Evolutionary conservation across 73 alveolate species (phyloP), one percentile per base, ranked within the genome.

Genomic region (Paramecium sonneborni): DNA sequence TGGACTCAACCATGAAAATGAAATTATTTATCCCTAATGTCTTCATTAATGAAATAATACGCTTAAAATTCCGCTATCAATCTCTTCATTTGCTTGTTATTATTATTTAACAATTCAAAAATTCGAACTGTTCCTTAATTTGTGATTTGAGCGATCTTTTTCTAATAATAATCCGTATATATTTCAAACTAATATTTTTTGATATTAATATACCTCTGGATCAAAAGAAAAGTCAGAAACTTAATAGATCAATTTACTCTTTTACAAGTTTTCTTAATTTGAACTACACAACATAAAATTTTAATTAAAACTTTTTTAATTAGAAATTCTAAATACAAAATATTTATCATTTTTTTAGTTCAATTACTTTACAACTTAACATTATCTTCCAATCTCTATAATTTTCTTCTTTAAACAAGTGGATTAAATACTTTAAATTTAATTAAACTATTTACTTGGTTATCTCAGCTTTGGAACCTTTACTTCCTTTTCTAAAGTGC

Each of bases 1-100:
- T 30, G 84, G 84, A 62, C 84, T 62, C 20, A 30, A 32, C 84
- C 84, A 62, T 26, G 84, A 62, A 11, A 62, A 23, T 62, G 84
- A 62, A 30, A 23, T 30, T 30, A 62, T 32, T 62, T 62, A 9
- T 26, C 84, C 84, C 84, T 62, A 26, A 62, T 62, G 84, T 3
- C 84, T 62, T 62, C 84, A 62, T 62, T 62, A 62, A 62, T 62
- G 9, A 32, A 62, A 62, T 11, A 43, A 62, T 62, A 62, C 84
- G 84, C 84, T 32, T 62, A 0, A 12, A 62, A 62, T 26, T 62
- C 48, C 12, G 39, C 8, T 0, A 28, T 24, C 18, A 62, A 62
- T 28, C 48, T 62, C 44, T 32, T 26, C 12, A 62, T 62, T 9
- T 30, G 7, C 26, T 62, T 62, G 12, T 62, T 21, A 9, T 62